Conservation (phyloP, 768 basidiomycete genomes). For the Lyophyllum shimeji region DNA sequence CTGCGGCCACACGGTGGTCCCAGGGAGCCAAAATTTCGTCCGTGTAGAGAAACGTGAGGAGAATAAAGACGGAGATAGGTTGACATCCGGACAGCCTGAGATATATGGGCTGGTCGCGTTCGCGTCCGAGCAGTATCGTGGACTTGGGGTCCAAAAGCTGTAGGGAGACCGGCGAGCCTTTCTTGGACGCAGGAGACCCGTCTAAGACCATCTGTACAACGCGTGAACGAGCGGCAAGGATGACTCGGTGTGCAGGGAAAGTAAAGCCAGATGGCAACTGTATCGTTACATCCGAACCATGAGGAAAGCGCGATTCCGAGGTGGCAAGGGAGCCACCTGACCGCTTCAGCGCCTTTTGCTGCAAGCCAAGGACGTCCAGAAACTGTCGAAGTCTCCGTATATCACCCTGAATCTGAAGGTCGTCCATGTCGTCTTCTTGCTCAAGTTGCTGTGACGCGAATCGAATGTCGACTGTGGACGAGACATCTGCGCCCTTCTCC, state of each 20-base stretch:
- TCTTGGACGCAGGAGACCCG: slow-evolving; percentile 29
- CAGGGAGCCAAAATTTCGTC: slow-evolving; percentile 82
- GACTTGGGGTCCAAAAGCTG: slow-evolving; percentile 17
- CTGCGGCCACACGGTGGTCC: slow-evolving; percentile 66
- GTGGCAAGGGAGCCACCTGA: slow-evolving; percentile 4
- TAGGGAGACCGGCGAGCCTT: slow-evolving; percentile 28
- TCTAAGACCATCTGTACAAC: slow-evolving; percentile 44
- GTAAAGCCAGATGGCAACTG: slow-evolving; percentile 37
- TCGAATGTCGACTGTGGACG: not conserved
- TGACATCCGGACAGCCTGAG: slow-evolving; percentile 56
- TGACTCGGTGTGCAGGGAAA: slow-evolving; percentile 62
- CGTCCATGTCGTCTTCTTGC: slow-evolving; percentile 34
- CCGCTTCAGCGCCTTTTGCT: slow-evolving; percentile 24
- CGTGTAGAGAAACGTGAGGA: slow-evolving; percentile 86
- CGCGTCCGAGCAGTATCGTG: not conserved
- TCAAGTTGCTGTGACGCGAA: not conserved
- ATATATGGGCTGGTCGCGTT: slow-evolving; percentile 13
- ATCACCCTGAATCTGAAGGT: slow-evolving; percentile 36
- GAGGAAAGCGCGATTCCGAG: slow-evolving; percentile 23
- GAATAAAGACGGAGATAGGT: slow-evolving; percentile 66
- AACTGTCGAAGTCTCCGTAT: slow-evolving; percentile 32
- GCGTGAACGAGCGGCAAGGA: slow-evolving; percentile 63
- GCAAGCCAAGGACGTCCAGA: slow-evolving; percentile 28
- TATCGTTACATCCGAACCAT: slow-evolving; percentile 68
- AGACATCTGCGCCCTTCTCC: not conserved